Percentiles rank a stretch among this genome's conserved stretches.
phyloP scores from a whole-genome alignment of 2,329 filamentous ascomycete genomes.

The Cordyceps tenuipes region DNA sequence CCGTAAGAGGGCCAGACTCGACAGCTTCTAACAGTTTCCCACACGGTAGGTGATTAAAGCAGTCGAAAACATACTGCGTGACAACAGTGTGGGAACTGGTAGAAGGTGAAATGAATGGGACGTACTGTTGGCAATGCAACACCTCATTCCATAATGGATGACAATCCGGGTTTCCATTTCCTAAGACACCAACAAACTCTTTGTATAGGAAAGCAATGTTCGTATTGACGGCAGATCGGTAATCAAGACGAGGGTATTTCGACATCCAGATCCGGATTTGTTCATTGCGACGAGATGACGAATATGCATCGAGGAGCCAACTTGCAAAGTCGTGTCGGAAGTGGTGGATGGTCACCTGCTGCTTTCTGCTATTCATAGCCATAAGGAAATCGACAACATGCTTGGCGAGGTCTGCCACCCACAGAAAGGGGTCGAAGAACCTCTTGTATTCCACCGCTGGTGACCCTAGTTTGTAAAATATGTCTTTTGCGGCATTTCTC shows the following conservation, averaged over 20 bases:
- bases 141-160: conserved; percentile 50
- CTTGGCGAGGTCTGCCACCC: conserved; percentile 64
- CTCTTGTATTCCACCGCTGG: conserved; percentile 53
- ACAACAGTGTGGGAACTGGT: conserved; percentile 47
- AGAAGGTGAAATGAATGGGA: conserved; percentile 15
- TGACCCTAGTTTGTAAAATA: conserved; percentile 56
- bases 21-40: conserved; percentile 38
- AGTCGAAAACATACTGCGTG: conserved; percentile 57
- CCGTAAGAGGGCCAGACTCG: conserved; percentile 20
- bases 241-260: conserved; percentile 46
- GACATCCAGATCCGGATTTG: conserved; percentile 42
- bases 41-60: conserved; percentile 58
- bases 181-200: conserved; percentile 47
- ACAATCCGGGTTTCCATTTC: conserved; percentile 18
- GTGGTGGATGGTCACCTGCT: conserved; percentile 39
- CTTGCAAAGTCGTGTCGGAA: conserved; percentile 50
- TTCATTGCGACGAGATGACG: conserved; percentile 27
- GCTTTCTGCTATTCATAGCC: conserved; percentile 21
- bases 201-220: conserved; percentile 58
- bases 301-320: conserved; percentile 48
- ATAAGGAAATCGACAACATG: conserved; percentile 61
- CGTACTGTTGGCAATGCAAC: conserved; percentile 28
- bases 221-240: conserved; percentile 49
- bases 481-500: conserved; percentile 27
- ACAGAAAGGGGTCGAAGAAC: conserved; percentile 57